Base-by-base conservation (phyloP, 148 eudicot species). In the Amaranthus palmeri region DNA sequence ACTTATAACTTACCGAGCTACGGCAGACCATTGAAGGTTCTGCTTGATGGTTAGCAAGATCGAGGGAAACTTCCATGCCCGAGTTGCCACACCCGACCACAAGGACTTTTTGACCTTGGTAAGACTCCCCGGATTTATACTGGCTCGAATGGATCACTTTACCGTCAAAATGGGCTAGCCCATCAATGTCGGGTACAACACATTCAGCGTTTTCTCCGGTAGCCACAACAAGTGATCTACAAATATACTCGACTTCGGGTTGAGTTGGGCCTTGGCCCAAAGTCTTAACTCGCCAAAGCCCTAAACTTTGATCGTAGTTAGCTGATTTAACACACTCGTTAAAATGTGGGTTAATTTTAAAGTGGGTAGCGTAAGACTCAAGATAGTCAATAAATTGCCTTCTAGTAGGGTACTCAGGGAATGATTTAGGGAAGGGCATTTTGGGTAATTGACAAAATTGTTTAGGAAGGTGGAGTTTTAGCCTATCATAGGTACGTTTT, bases 1-100 rank as follows among this genome's bases (percentile, higher is more conserved):
- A 25, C 36, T 25, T 25, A 4, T 60, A 42, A 73, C 95, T 83
- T 78, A 90, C 98, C 83, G 98, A 85, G 84, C 85, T 87, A 12
- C 98, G 83, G 50, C 88, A 90, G 13, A 93, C 96, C 81, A 93
- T 72, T 4, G 86, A 83, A 0, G 98, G 92, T 53, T 78, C 55
- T 4, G 96, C 96, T 81, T 86, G 82, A 69, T 93, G 86, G 80
- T 90, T 88, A 42, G 79, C 82, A 51, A 93, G 88, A 74, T 93
- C 98, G n/a, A 93, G 92, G 43, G 91, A 87, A 40, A 93, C 85
- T 25, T 93, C 98, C 98, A 93, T 93, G 57, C 96, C 98, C 4
- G 98, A 93, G 74, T 93, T 93, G 0, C 98, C 96, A 64, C 96
- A 93, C 5, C 98, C 98, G 13, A 93, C 98, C 3, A 93, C 98